Evolutionary conservation across 257 asterid species (phyloP).

Genomic region (Jacaranda copaia): DNA sequence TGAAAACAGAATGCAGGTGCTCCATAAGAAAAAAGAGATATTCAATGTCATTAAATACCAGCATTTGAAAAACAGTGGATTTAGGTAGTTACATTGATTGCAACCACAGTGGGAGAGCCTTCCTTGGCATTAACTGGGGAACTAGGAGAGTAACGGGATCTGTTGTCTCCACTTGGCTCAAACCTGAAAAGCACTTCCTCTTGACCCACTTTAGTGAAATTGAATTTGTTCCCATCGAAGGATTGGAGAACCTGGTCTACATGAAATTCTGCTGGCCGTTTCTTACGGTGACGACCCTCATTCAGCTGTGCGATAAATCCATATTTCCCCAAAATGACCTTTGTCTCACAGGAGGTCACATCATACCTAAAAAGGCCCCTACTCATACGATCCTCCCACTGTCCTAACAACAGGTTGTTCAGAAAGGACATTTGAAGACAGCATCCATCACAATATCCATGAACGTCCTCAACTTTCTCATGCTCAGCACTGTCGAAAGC

Average conservation of each 20-base stretch:
- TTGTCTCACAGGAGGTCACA: conserved; percentile 74
- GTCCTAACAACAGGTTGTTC: conserved; percentile 60
- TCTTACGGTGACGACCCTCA: conserved; percentile 86
- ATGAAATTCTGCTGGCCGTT: conserved; percentile 76
- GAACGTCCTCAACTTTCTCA: conserved; percentile 35
- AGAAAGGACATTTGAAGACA: conserved; percentile 47
- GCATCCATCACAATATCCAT: conserved; percentile 40
- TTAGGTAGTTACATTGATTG: conserved; percentile 61
- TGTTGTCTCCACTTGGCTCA: conserved; percentile 55
- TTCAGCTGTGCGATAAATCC: conserved; percentile 84
- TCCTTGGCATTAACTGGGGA: conserved; percentile 38
- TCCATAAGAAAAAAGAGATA: conserved; percentile 21
- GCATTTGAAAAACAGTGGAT: conserved; percentile 2
- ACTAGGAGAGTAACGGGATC: conserved; percentile 45
- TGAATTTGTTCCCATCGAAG: conserved; percentile 70
- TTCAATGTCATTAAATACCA: neutral
- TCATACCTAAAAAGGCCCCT: conserved; percentile 76
- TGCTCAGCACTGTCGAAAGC: conserved; percentile 52
- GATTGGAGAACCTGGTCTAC: conserved; percentile 83
- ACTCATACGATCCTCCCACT: conserved; percentile 76
- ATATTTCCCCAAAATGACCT: conserved; percentile 62
- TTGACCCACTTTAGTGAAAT: conserved; percentile 74
- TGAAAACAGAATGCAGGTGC: conserved; percentile 33
- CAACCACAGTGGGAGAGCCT: conserved; percentile 63
- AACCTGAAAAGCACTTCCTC: conserved; percentile 82